Evolutionary conservation across 2,329 filamentous ascomycete genomes (phyloP).

Genomic region (Purpureocillium lavendulum): DNA sequence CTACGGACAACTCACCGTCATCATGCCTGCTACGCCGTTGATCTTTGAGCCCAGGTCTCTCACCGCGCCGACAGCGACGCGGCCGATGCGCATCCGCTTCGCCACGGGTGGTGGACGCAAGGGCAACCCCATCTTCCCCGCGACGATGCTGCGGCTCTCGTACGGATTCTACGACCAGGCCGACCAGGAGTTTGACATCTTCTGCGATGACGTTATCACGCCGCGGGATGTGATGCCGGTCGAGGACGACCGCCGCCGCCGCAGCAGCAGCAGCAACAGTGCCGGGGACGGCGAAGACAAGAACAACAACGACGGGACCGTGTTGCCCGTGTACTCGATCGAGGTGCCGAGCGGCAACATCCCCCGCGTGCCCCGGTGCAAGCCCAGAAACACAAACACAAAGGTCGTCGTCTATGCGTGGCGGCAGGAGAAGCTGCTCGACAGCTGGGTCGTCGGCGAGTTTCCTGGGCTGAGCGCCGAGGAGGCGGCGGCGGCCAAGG

Average conservation of each 20-base stretch:
- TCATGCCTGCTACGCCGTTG: neutral
- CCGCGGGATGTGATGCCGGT: constrained; percentile 3
- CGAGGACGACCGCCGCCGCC: too few relatives aligned
- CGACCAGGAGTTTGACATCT: constrained; percentile 3
- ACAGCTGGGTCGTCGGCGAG: constrained; percentile 1
- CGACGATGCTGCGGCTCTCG: constrained; percentile 7
- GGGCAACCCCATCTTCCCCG: constrained; percentile 5
- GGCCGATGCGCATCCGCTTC: constrained; percentile 5
- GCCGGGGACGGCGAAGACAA: too few relatives aligned
- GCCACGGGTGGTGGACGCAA: neutral
- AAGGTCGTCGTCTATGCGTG: constrained; percentile 5
- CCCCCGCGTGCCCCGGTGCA: neutral
- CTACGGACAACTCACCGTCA: too few relatives aligned
- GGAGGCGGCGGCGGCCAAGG: neutral
- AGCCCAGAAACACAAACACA: neutral
- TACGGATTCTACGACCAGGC: constrained; percentile 3
- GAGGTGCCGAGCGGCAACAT: neutral
- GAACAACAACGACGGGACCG: too few relatives aligned
- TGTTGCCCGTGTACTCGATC: neutral
- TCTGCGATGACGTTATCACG: neutral
- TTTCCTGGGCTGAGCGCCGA: neutral
- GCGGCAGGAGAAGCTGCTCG: constrained; percentile 2
- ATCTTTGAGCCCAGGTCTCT: neutral
- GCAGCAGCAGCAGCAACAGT: too few relatives aligned
- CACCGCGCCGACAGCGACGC: neutral